Evolutionary conservation across 306 rosid genomes (phyloP).

Genomic region (Rosa chinensis): DNA sequence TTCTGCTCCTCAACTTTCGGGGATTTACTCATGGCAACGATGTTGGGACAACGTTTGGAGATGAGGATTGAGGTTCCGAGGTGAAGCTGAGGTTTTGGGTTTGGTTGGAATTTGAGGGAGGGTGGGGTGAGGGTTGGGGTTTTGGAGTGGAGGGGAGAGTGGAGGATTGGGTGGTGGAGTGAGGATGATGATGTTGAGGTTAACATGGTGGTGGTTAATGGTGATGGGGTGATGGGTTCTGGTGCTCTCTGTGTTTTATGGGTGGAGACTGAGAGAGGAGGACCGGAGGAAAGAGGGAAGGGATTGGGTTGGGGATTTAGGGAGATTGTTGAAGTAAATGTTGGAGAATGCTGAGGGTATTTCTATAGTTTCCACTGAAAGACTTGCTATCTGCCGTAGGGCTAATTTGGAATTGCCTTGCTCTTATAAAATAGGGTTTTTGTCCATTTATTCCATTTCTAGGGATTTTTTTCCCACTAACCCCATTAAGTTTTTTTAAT

Average conservation of each 20-base stretch:
- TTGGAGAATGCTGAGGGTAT: background rate
- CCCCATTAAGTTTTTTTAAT: too few species aligned
- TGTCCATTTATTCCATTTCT: too few species aligned
- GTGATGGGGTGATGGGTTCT: background rate
- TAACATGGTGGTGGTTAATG: slow-evolving; percentile 7
- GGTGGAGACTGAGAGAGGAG: background rate
- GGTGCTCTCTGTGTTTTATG: background rate
- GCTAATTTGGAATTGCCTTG: too few species aligned
- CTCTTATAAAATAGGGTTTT: too few species aligned
- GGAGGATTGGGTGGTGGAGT: slow-evolving; percentile 12
- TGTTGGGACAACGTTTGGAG: slow-evolving; percentile 9
- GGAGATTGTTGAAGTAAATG: background rate
- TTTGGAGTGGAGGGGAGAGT: slow-evolving; percentile 12
- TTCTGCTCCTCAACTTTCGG: slow-evolving; percentile 47
- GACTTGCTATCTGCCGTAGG: too few species aligned
- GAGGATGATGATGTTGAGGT: slow-evolving; percentile 2
- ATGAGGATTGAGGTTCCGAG: slow-evolving; percentile 7
- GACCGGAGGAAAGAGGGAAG: background rate
- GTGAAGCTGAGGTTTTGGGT: background rate
- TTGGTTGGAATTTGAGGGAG: background rate
- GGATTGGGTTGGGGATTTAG: slow-evolving; percentile 15
- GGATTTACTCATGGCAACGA: slow-evolving; percentile 28
- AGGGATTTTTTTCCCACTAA: too few species aligned
- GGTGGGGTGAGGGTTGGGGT: slow-evolving; percentile 6
- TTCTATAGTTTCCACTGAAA: background rate